These are phyloP conservation scores for Rutstroemia sp. DNA, from an alignment of 2,329 filamentous ascomycete genomes.

Conservation along the genomic window DNA sequence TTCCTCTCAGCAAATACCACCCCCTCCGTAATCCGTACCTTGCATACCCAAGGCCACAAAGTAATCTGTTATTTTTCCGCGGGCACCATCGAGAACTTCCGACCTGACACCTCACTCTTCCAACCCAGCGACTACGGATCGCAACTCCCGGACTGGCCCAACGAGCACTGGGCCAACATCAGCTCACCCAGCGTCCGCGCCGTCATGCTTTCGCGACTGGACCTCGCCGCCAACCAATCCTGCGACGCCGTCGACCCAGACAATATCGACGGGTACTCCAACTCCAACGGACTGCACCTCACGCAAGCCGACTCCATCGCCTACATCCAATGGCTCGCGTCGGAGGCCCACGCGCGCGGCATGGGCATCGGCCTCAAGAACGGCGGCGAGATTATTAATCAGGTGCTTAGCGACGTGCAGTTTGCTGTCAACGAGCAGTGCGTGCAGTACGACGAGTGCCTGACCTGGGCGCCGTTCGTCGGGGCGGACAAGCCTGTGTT, in stretches of 20 bases:
- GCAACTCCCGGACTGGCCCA: conserved; percentile 53
- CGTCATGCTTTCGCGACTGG: conserved; percentile 55
- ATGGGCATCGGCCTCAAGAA: conserved; percentile 64
- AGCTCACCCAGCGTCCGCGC: conserved; percentile 47
- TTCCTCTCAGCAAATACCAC: conserved; percentile 34
- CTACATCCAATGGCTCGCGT: conserved; percentile 54
- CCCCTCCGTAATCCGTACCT: conserved; percentile 35
- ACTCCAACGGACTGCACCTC: conserved; percentile 51
- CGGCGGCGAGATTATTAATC: conserved; percentile 44
- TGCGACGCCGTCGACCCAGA: conserved; percentile 65
- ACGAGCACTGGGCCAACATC: conserved; percentile 59
- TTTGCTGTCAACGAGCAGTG: conserved; percentile 52
- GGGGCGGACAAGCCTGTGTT: conserved; percentile 59
- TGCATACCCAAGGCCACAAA: conserved; percentile 45
- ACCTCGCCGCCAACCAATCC: conserved; percentile 50
- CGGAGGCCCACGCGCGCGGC: conserved; percentile 43
- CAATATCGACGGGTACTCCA: conserved; percentile 61
- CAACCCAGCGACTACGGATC: conserved; percentile 45
- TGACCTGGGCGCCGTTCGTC: conserved; percentile 50
- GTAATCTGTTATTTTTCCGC: conserved; percentile 72
- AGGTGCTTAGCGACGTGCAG: conserved; percentile 8
- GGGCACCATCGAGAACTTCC: conserved; percentile 58
- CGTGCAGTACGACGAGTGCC: conserved; percentile 53
- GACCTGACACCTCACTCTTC: conserved; percentile 49
- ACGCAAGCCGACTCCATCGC: conserved; percentile 48